Evolutionary conservation across 2,329 filamentous ascomycete genomes (phyloP), one percentile per base, ranked within the genome.

Genomic region (Phialophora tarda): DNA sequence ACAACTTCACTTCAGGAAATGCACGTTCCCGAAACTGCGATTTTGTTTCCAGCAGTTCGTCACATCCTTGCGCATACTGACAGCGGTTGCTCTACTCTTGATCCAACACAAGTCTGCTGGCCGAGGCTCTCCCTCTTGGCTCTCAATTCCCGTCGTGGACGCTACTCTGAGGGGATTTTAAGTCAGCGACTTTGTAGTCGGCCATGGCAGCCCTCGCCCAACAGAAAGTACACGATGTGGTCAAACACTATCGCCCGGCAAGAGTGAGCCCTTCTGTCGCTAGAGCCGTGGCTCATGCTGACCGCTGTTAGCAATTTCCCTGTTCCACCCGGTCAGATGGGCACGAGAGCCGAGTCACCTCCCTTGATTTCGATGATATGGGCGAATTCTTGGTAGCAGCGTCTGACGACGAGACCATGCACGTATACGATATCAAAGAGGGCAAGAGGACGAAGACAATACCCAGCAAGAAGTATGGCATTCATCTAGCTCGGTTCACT

Each of bases 381-480:
- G 95, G 95, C 77, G 93, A 97, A 78, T 91, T 94, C 58, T 86
- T 96, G 66, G 92, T 99, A 79, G 91, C 93, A 0, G 92, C 93
- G 5, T 91, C 93, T 72, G 93, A 92, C 81, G 95, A 99, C 78
- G 93, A 97, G 77, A 96, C 92, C 3, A 91, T 99, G 69, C 93
- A 98, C 75, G 89, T 99, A 34, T 99, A 96, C 82, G 96, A 95
- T 74, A 90, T 96, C 69, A 91, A 91, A 74, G 93, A 97, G 71
- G 95, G 95, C 4, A 91, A 91, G 67, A 89, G 93, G 73, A 91
- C 92, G 55, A 98, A 98, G 81, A 90, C 89, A 66, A 85, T 97
- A 55, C 88, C 96, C 59, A 96, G 91, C 80, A 96, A 98, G 77
- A 99, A 99, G 77, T 99, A 99, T 74, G 95, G 95, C 66, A 93